Base-by-base conservation (phyloP, 305 asterid species). In the Fraxinus platypoda region DNA sequence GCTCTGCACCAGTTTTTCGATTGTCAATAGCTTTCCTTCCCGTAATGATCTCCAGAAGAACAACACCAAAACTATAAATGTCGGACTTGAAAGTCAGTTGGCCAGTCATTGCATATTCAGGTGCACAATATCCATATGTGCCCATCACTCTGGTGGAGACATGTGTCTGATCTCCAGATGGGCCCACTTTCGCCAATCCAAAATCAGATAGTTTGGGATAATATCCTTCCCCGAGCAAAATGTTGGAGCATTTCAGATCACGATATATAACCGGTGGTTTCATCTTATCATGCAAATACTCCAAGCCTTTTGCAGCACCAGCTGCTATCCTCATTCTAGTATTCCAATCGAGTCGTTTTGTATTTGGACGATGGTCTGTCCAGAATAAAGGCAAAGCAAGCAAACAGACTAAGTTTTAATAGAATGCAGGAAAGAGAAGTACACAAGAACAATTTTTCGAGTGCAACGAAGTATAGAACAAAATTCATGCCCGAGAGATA, bases 121-220 rank as follows among this genome's bases (percentile, higher is more conserved):
- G 94, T 46, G 94, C 94, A 33, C 94, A 91, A 79, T 91, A 91
- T 72, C 94, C 94, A 19, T 91, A 91, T 1, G 94, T 91, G 79
- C 94, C 94, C 94, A 91, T 91, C 86, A 91, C 94, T 84, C 94
- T 79, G 6, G 94, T 91, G 3, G 94, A 91, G 38, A 91, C 93
- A 49, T 91, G 93, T 1, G 93, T 91, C 68, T 87, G 82, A 77
- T 88, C 93, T 23, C 94, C 94, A 8, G 81, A 75, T 0, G 94
- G 94, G 0, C 94, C 94, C 46, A 87, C 91, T 83, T 91, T 91
- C 4, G 94, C 94, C 78, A 91, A 76, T 9, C 94, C 92, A 8
- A 91, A 91, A 87, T 91, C 94, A 1, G 94, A 91, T 74, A 91
- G 83, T 72, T 90, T 91, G 4, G 94, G 82, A 74, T 87, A 80